phyloP scores from a whole-genome alignment of 257 asterid genomes.

The Nicotiana tomentosiformis region DNA sequence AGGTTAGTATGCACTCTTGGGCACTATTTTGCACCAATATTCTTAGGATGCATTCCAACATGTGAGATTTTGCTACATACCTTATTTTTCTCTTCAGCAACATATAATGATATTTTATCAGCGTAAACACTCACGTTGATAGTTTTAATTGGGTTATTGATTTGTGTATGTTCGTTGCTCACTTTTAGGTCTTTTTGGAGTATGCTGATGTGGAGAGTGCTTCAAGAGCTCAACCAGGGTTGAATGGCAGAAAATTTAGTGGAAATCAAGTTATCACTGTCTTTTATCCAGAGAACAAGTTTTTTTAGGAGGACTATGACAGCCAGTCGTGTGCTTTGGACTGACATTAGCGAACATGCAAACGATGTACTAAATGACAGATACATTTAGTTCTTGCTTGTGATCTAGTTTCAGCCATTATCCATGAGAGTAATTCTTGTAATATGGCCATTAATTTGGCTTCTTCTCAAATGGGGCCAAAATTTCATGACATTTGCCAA shows the following conservation, averaged over 20 bases:
- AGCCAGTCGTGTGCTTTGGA: slow-evolving; percentile 25
- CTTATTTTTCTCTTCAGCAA: no score
- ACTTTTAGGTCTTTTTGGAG: slow-evolving; percentile 38
- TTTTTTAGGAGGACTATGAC: slow-evolving; percentile 60
- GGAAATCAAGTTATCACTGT: slow-evolving; percentile 78
- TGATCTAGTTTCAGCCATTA: neutral
- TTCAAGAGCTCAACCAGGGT: slow-evolving; percentile 62
- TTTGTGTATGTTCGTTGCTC: no score
- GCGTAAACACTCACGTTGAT: no score
- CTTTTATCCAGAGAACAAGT: slow-evolving; percentile 73
- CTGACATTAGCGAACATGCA: neutral
- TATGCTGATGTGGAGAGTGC: slow-evolving; percentile 70
- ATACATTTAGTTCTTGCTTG: neutral
- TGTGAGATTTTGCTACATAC: no score
- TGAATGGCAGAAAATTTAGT: slow-evolving; percentile 37
- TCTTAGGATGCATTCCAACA: no score
- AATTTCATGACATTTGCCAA: no score
- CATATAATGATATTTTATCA: no score
- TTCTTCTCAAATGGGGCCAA: no score
- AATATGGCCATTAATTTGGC: no score
- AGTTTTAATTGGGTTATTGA: no score
- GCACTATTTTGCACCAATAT: neutral
- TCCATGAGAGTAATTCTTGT: neutral
- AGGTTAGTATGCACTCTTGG: slow-evolving; percentile 41
- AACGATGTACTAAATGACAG: neutral